phyloP scores from a whole-genome alignment of 1,284 basidiomycete genomes.

The Neolentinus lepideus region DNA sequence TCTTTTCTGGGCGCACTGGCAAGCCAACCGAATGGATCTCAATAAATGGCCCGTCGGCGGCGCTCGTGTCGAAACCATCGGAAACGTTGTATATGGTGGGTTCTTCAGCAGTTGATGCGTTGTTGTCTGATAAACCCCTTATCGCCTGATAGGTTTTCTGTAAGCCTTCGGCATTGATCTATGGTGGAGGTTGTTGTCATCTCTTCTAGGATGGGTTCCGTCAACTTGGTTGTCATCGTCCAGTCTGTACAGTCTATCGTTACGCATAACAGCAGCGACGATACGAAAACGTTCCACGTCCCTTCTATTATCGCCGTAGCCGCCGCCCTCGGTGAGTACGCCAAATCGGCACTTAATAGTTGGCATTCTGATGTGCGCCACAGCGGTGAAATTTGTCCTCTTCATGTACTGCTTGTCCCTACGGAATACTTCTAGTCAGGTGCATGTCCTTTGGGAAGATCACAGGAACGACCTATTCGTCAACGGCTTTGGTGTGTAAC shows the following conservation, averaged over 20 bases:
- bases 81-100: slow-evolving; percentile 84
- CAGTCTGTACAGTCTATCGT: slow-evolving; percentile 73
- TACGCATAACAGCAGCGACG: slow-evolving; percentile 42
- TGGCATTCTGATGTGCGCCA: too few species aligned
- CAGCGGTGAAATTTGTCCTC: slow-evolving; percentile 78
- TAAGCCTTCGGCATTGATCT: slow-evolving; percentile 27
- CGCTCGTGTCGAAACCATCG: slow-evolving; percentile 84
- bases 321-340: slow-evolving; percentile 62
- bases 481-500: slow-evolving; percentile 59
- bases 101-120: slow-evolving; percentile 7
- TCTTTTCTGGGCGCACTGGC: slow-evolving; percentile 76
- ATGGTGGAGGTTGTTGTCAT: slow-evolving; percentile 7
- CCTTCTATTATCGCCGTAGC: slow-evolving; percentile 80
- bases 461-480: slow-evolving; percentile 88
- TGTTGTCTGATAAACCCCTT: background rate
- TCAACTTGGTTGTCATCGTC: slow-evolving; percentile 82
- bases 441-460: slow-evolving; percentile 92
- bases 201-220: slow-evolving; percentile 68
- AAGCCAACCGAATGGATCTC: slow-evolving; percentile 64
- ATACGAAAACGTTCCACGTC: slow-evolving; percentile 69
- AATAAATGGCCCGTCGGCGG: slow-evolving; percentile 93
- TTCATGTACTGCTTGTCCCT: slow-evolving; percentile 86
- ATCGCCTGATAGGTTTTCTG: slow-evolving; percentile 48
- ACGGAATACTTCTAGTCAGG: slow-evolving; percentile 79
- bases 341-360: too few species aligned